Base-by-base conservation (phyloP, 805 yeast species). In the Torulaspora franciscae region DNA sequence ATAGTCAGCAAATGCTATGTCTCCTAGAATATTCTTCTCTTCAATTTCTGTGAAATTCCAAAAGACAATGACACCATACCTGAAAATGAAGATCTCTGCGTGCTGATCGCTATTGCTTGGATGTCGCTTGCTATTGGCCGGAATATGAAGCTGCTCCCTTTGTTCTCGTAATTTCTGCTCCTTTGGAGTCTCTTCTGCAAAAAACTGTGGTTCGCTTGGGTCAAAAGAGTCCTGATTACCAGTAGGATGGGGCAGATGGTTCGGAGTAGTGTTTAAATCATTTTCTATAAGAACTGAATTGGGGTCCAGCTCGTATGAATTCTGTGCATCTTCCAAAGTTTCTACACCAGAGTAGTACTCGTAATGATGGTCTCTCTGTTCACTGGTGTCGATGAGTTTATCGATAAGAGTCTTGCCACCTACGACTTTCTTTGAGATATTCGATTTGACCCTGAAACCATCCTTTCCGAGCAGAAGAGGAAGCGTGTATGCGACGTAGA, bases 1-100 rank as follows among this genome's bases (percentile, higher is more conserved):
- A 11, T 65, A 69, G 25, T 72, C 74, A 14, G 75, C 72, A 57
- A 76, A 76, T 30, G 79, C 84, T 51, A 93, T 71, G 59, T 93
- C 99, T 1, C 97, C 98, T 44, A 93, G 73, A 14, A 93, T 80
- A 57, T 91, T 93, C 68, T 89, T 89, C 58, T 93, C 99, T 60
- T 93, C 96, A 6, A 78, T 72, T 60, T 89, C 96, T 2, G 91
- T 80, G 56, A 93, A 89, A 59, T 93, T 93, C 99, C 99, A 93
- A 59, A 93, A 90, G 15, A 93, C 97, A n/a, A 93, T 88, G 10
- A 91, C 95, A 15, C 99, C 99, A 62, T 93, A 93, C 42, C 80
- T 81, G 61, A 91, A 80, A 10, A 93, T 77, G 58, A 93, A 93
- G 72, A 93, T 75, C 58, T 91, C 98, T 0, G 96, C 91, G 61